Conservation (phyloP, 2,329 filamentous ascomycete species). For the Macrophomina tecta region DNA sequence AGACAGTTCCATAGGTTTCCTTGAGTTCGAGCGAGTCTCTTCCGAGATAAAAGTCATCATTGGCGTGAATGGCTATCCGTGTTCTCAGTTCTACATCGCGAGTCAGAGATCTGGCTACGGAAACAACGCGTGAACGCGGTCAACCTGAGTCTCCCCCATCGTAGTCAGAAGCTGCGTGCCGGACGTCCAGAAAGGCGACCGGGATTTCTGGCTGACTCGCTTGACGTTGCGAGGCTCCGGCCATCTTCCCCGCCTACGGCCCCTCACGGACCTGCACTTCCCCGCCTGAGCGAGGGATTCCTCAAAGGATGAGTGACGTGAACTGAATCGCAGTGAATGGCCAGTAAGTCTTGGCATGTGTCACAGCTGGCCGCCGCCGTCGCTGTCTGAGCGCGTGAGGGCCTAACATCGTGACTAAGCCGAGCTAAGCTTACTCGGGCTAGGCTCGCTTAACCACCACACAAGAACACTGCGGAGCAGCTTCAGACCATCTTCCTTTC, state of each 20-base stretch:
- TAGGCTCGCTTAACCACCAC: conserved; percentile 28
- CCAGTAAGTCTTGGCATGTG: conserved; percentile 17
- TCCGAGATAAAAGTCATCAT: conserved; percentile 45
- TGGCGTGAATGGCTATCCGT: conserved; percentile 34
- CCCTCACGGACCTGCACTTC: conserved; percentile 1
- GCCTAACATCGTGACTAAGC: conserved; percentile 17
- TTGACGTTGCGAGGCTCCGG: not conserved
- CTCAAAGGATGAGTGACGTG: conserved; percentile 1
- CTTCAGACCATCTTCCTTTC: conserved; percentile 34
- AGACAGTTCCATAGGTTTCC: conserved; percentile 42
- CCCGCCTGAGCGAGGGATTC: conserved; percentile 4
- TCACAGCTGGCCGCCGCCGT: conserved; percentile 5
- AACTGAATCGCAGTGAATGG: conserved; percentile 1
- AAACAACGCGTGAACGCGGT: not conserved
- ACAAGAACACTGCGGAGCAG: conserved; percentile 24
- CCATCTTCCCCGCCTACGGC: conserved; percentile 17
- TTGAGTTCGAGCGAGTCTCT: conserved; percentile 33
- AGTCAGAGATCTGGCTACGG: not conserved
- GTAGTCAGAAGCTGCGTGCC: conserved; percentile 16
- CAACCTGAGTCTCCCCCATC: conserved; percentile 23
- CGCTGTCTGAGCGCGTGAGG: not conserved
- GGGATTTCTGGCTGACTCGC: not conserved
- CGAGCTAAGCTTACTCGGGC: not conserved
- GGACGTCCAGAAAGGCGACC: conserved; percentile 21
- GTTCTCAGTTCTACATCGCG: not conserved